These are phyloP conservation scores for Perkinsus olseni DNA, from an alignment of 169 alveolate genomes.

Conservation along the genomic window DNA sequence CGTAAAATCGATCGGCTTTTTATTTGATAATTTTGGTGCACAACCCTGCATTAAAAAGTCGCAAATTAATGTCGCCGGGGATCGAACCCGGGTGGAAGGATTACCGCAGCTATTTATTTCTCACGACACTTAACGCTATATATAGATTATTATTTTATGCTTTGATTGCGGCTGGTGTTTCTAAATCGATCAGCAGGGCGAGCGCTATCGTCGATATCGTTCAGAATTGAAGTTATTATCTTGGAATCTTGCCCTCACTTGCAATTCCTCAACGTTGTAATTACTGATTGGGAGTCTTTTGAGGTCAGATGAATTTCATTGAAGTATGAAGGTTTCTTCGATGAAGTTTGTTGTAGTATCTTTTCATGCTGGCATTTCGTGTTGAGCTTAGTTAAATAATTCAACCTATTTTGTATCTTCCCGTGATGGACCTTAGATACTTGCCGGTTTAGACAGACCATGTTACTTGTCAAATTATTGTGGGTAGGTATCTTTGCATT, in stretches of 20 bases:
- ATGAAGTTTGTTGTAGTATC: background rate
- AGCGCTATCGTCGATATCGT: background rate
- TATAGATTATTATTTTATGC: background rate
- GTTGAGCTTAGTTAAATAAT: background rate
- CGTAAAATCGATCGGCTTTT: background rate
- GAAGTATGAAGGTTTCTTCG: background rate
- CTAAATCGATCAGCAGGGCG: background rate
- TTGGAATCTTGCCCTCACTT: no score
- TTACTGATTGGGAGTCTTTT: no score
- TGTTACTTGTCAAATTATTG: no score
- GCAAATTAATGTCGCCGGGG: background rate
- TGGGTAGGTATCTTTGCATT: no score
- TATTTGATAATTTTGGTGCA: background rate
- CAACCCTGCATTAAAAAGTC: background rate
- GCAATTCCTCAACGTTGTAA: no score
- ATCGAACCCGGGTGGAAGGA: background rate
- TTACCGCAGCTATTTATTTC: background rate
- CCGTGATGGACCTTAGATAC: background rate
- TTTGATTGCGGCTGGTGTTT: background rate
- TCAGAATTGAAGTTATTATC: no score
- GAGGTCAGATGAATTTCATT: no score
- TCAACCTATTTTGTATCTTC: background rate
- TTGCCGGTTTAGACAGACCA: no score
- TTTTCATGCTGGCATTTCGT: background rate
- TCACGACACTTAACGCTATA: background rate